Evolutionary conservation across 306 rosid genomes (phyloP).

Genomic region (Lupinus albus): DNA sequence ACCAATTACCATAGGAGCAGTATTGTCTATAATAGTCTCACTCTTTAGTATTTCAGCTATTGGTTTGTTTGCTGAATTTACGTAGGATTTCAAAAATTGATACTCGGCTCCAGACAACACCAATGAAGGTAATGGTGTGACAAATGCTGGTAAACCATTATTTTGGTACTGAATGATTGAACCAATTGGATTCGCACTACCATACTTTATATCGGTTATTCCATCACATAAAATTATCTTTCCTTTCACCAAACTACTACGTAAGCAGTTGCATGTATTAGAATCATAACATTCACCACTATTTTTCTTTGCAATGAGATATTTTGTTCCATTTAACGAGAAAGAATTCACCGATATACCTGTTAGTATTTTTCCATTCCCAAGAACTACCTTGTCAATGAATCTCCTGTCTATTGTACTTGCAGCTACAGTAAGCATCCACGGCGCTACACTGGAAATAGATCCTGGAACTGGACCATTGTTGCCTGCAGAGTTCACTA

Average conservation of each 20-base stretch:
- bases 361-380: constrained; percentile 38
- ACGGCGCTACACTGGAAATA: constrained; percentile 45
- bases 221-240: constrained; percentile 44
- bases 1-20: no score
- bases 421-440: constrained; percentile 53
- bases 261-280: not conserved
- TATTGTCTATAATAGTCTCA: no score
- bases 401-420: constrained; percentile 35
- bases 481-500: constrained; percentile 49
- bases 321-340: constrained; percentile 22
- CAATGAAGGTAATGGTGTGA: constrained; percentile 15
- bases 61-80: no score
- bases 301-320: constrained; percentile 16
- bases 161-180: not conserved
- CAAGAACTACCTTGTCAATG: constrained; percentile 35
- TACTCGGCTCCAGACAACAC: not conserved
- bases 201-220: no score
- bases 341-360: constrained; percentile 44
- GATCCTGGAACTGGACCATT: constrained; percentile 20
- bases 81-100: not conserved
- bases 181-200: constrained; percentile 9
- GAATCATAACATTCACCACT: not conserved
- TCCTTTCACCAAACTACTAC: constrained; percentile 34
- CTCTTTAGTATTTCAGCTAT: no score
- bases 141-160: not conserved